Evolutionary conservation across 768 basidiomycete genomes (phyloP), one percentile per base, ranked within the genome.

Genomic region (Strobilomyces dryophilus): DNA sequence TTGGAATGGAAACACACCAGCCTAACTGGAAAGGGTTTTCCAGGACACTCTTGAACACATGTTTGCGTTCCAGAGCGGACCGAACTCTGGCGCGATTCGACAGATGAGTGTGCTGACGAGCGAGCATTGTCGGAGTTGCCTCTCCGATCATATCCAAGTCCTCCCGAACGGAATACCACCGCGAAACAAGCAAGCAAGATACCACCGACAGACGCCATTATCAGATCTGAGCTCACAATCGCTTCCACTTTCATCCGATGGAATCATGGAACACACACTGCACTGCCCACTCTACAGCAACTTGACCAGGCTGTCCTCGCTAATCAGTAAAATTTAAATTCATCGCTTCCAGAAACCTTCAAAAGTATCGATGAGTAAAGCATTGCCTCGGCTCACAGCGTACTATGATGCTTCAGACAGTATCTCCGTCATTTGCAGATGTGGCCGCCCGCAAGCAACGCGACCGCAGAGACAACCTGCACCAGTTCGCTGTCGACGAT

Each of bases 21-120:
- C 70, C 66, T 15, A 91, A 73, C 11, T 78, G 76, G 60, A 87
- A 85, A 3, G 90, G 90, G 54, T 80, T 91, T 47, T 84, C 83
- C 21, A 92, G 71, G 1, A 85, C 84, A 53, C 80, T 77, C 58
- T 82, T 90, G 72, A 82, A 90, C 1, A 84, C 80, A 1, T 74
- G 70, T 61, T 84, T 91, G 43, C 76, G 79, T 21, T 89, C 87
- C 15, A 62, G 8, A 8, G 57, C 53, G 17, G 67, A 54, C n/a
- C 73, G 73, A 20, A 70, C 65, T 57, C 75, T 83, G 27, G 79
- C 80, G 39, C 89, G 82, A 60, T 86, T 87, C 1, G 89, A 87
- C 12, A 69, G 67, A 55, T 85, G 79, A 7, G 72, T 78, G 55
- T 87, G 78, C 1, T 74, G 73, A 29, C 76, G 77, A 27, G 78